Percentiles rank a stretch among this genome's conserved stretches.
Evolutionary conservation across 805 yeast species (phyloP).

Genomic region (Candida chauliodis): DNA sequence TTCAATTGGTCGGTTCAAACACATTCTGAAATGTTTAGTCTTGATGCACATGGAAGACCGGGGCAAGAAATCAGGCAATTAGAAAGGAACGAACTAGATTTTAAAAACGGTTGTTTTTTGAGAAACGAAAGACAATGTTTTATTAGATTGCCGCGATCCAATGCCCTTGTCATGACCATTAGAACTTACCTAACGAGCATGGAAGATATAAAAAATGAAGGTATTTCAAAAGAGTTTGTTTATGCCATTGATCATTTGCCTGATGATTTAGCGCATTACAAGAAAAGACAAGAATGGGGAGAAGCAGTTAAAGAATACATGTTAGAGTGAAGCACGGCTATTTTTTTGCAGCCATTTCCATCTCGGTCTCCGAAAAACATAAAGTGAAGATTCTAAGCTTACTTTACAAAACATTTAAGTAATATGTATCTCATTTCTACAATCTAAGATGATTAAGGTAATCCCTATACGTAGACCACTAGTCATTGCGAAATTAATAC

Average conservation of each 20-base stretch:
- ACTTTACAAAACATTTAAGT: too few relatives aligned
- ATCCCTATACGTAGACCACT: too few relatives aligned
- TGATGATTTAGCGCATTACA: slow-evolving; percentile 35
- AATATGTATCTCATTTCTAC: too few relatives aligned
- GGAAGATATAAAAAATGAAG: slow-evolving; percentile 26
- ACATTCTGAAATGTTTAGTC: slow-evolving; percentile 36
- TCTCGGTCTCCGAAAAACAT: slow-evolving; percentile 7
- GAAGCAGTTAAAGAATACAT: slow-evolving; percentile 25
- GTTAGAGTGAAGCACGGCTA: not conserved
- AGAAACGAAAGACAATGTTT: slow-evolving; percentile 37
- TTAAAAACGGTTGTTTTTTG: slow-evolving; percentile 30
- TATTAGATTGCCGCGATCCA: slow-evolving; percentile 31
- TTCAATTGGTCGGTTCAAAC: slow-evolving; percentile 71
- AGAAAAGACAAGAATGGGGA: slow-evolving; percentile 36
- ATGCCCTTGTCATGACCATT: slow-evolving; percentile 35
- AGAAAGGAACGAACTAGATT: slow-evolving; percentile 27
- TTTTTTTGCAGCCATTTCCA: slow-evolving; percentile 4
- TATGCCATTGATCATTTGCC: slow-evolving; percentile 36
- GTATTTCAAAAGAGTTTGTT: slow-evolving; percentile 26
- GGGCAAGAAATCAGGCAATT: slow-evolving; percentile 25
- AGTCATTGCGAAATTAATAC: too few relatives aligned
- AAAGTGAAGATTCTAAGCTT: too few relatives aligned
- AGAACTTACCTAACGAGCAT: slow-evolving; percentile 36
- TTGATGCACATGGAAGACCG: slow-evolving; percentile 28
- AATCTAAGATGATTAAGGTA: too few relatives aligned